Conservation (phyloP, 164 flowering plant species). For the Nymphaea colorata region DNA sequence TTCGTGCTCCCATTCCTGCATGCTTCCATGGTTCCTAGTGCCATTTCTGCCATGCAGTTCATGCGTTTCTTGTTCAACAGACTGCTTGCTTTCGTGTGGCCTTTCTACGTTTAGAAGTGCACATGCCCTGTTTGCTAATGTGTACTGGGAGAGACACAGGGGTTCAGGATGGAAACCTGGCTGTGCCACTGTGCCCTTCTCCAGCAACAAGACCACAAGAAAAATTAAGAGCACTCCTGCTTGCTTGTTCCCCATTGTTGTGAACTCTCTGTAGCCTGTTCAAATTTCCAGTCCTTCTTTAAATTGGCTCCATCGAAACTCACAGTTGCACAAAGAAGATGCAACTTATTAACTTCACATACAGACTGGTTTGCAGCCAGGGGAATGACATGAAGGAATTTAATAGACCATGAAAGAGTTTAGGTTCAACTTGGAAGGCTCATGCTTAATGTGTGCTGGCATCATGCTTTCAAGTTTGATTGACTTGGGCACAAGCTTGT, state of each 20-base stretch:
- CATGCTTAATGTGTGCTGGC: background rate
- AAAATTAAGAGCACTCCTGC: background rate
- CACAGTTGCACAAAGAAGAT: background rate
- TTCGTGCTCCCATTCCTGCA: background rate
- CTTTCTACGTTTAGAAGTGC: background rate
- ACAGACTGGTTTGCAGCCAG: no score
- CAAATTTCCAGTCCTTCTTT: background rate
- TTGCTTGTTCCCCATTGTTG: background rate
- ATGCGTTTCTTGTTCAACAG: no score
- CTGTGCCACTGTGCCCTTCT: background rate
- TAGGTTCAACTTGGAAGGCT: background rate
- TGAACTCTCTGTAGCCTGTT: background rate
- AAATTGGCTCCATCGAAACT: background rate
- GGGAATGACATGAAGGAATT: no score
- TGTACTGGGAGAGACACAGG: constrained; percentile 1
- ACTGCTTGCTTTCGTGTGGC: background rate
- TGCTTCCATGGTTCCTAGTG: no score
- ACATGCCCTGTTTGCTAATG: constrained; percentile 2
- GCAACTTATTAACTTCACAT: no score
- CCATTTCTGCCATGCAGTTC: no score
- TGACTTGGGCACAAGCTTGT: no score
- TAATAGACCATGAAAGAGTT: background rate
- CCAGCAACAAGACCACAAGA: background rate
- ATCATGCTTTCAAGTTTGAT: background rate
- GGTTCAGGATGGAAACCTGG: background rate